Conservation (phyloP, 441 rosid genomes). For the Corymbia citriodora region DNA sequence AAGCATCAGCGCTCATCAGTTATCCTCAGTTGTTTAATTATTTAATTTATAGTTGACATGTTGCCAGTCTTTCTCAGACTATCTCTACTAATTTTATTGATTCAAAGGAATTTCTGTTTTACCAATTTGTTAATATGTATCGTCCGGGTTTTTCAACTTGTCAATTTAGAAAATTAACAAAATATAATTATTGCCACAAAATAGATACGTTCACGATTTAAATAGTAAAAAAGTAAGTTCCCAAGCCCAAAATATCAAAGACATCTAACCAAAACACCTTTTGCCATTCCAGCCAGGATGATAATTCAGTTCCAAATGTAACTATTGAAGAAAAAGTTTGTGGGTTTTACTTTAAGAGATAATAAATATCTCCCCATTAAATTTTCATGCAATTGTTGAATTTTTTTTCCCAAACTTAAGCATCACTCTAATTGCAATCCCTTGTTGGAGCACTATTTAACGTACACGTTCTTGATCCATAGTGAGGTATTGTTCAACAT, state of each 20-base stretch:
- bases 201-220: background rate
- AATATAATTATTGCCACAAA: background rate
- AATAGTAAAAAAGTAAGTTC: background rate
- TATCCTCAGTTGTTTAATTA: background rate
- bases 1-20: background rate
- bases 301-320: background rate
- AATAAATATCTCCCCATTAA: background rate
- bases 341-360: background rate
- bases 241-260: background rate
- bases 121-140: background rate
- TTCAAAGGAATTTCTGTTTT: background rate
- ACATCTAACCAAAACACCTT: background rate
- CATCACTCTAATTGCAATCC: background rate
- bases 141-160: background rate
- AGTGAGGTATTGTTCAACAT: background rate
- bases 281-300: background rate
- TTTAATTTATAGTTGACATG: background rate
- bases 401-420: background rate
- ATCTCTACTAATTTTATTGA: background rate
- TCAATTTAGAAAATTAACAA: background rate
- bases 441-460: background rate
- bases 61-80: background rate
- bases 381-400: background rate
- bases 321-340: background rate
- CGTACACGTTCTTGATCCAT: background rate